These are phyloP conservation scores for Kockiozyma suomiensis DNA, from an alignment of 805 yeast genomes.

Conservation along the genomic window DNA sequence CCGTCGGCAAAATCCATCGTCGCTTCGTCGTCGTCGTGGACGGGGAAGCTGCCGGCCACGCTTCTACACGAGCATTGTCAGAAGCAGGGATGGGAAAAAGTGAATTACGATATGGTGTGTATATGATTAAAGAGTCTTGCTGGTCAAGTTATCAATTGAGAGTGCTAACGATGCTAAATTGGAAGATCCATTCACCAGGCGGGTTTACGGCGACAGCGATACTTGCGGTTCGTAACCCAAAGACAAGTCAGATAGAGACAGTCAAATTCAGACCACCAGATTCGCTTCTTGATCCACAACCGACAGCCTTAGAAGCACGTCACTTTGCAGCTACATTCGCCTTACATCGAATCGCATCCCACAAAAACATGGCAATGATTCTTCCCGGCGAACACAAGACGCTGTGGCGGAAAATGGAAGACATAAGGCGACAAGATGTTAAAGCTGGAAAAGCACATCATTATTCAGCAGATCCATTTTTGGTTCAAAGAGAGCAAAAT, in stretches of 20 bases:
- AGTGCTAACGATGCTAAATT: constrained; percentile 21
- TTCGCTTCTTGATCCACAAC: constrained; percentile 62
- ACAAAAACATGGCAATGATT: constrained; percentile 83
- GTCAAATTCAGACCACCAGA: constrained; percentile 57
- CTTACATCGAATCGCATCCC: constrained; percentile 71
- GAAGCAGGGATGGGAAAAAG: constrained; percentile 86
- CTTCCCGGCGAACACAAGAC: constrained; percentile 80
- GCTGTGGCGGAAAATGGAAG: constrained; percentile 75
- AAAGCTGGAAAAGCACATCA: constrained; percentile 53
- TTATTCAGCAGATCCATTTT: constrained; percentile 78
- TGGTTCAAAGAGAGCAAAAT: constrained; percentile 61
- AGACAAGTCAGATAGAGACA: constrained; percentile 66
- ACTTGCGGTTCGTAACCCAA: constrained; percentile 76
- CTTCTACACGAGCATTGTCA: constrained; percentile 85
- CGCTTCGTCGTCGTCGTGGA: constrained; percentile 79
- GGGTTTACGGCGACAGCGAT: constrained; percentile 70
- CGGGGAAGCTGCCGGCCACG: constrained; percentile 90
- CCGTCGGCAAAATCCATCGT: constrained; percentile 46
- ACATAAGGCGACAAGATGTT: constrained; percentile 54
- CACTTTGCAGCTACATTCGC: constrained; percentile 90
- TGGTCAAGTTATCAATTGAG: not conserved
- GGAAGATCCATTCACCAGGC: constrained; percentile 45
- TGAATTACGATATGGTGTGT: constrained; percentile 69
- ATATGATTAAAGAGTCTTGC: constrained; percentile 6
- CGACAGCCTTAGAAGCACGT: constrained; percentile 85